These are phyloP conservation scores for Fagopyrum tataricum DNA, from an alignment of 148 eudicot species.

Conservation along the genomic window DNA sequence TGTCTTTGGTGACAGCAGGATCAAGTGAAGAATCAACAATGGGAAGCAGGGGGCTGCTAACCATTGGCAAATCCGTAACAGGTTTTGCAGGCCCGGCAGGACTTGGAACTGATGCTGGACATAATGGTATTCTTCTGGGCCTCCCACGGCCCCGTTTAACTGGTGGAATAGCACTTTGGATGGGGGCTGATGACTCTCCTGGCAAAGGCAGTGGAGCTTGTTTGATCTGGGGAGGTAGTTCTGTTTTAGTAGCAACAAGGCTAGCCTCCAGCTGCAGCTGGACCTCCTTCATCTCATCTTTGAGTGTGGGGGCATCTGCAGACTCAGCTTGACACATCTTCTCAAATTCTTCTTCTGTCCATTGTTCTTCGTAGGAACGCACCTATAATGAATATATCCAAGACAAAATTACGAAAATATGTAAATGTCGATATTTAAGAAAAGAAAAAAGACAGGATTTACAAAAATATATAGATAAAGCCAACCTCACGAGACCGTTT, in stretches of 20 bases:
- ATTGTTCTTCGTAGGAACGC: constrained; percentile 96
- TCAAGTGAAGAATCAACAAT: constrained; percentile 19
- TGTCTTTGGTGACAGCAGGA: constrained; percentile 25
- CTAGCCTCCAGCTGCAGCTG: constrained; percentile 21
- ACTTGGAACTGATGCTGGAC: constrained; percentile 21
- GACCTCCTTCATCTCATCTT: constrained; percentile 42
- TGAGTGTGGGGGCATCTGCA: constrained; percentile 42
- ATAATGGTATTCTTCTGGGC: constrained; percentile 47
- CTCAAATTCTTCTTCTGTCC: constrained; percentile 98
- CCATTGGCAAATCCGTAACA: constrained; percentile 17
- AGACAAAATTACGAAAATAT: background rate
- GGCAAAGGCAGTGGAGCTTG: constrained; percentile 23
- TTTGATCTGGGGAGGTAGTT: constrained; percentile 21
- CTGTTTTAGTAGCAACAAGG: constrained; percentile 25
- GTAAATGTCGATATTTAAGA: background rate
- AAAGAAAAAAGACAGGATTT: background rate
- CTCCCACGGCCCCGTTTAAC: constrained; percentile 88
- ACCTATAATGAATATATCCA: constrained; percentile 40
- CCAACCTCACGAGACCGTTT: constrained; percentile 98
- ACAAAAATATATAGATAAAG: constrained; percentile 4
- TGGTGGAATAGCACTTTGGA: constrained; percentile 45
- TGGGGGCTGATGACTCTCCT: constrained; percentile 16
- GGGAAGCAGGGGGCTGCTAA: constrained; percentile 13
- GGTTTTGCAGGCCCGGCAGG: constrained; percentile 20
- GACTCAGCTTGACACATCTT: constrained; percentile 72